Conservation (phyloP, 495 filamentous ascomycete species). For the Penicillium coffeae region DNA sequence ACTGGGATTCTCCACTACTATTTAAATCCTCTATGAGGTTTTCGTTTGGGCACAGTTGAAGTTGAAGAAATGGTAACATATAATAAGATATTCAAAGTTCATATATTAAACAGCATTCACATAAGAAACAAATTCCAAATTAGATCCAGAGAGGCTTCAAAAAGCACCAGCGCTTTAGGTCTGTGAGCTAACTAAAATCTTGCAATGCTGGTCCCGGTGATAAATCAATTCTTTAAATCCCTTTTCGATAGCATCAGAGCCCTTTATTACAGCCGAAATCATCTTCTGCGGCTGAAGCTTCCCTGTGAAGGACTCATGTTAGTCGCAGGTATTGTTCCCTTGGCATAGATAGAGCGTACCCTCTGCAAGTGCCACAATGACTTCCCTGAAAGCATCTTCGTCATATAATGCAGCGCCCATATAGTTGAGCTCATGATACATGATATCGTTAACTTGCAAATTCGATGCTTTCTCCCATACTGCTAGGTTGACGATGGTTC, state of each 20-base stretch:
- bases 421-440: constrained; percentile 45
- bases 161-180: neutral
- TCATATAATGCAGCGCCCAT: constrained; percentile 52
- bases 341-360: constrained; percentile 23
- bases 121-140: neutral
- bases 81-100: neutral
- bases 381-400: constrained; percentile 51
- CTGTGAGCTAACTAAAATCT: constrained; percentile 26
- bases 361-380: constrained; percentile 50
- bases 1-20: neutral
- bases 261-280: constrained; percentile 54
- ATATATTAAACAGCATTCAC: neutral
- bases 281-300: constrained; percentile 50
- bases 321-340: neutral
- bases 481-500: constrained; percentile 59
- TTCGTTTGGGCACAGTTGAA: neutral
- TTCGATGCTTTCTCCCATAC: constrained; percentile 54
- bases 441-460: constrained; percentile 46
- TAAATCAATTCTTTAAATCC: constrained; percentile 53
- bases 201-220: constrained; percentile 52
- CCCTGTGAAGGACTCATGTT: constrained; percentile 23
- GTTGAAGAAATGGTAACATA: neutral
- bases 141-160: neutral
- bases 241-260: constrained; percentile 52
- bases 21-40: neutral